Evolutionary conservation across 2,329 filamentous ascomycete genomes (phyloP), one percentile per base, ranked within the genome.

Genomic region (Ascochyta pisi): DNA sequence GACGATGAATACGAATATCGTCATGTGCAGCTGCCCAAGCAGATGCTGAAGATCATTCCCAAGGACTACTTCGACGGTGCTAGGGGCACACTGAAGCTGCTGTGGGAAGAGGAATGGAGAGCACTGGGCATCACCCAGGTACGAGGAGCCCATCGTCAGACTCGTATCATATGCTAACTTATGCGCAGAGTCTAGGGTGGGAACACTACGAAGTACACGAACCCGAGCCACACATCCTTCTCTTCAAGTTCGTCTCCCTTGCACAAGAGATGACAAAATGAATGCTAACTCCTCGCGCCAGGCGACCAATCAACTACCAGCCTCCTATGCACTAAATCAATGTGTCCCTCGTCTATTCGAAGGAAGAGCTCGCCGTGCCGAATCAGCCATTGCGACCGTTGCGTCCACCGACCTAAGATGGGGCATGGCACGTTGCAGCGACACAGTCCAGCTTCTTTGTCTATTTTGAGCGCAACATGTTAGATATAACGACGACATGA

Each of bases 141-240:
- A 69, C 80, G 39, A 12, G 38, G 9, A 38, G 8, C 13, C 13
- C n/a, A 8, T 7, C 38, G 9, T n/a, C 13, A 33, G 12, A 24
- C 8, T 4, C 9, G 23, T 19, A 13, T 26, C 19, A 16, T 37
- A 15, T 40, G 38, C 65, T 70, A 48, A 70, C 43, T 40, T 23
- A 13, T 38, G 29, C 29, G 45, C 74, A 98, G 93, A 98, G 94
- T 82, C 82, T 99, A 70, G 95, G 95, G 54, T 99, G 95, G 95
- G 94, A 98, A 77, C 95, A 99, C 78, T 99, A 99, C 76, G 95
- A 99, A 78, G 95, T 99, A 50, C 95, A 99, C 77, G 95, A 98
- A 78, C 95, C 95, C 39, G 95, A 99, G 80, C 95, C 95, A 63
- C 95, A 99, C 77, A 99, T 99, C 71, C 85, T 99, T 51, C 86